Conservation (phyloP, 2,329 filamentous ascomycete species). For the Fusarium hostae region DNA sequence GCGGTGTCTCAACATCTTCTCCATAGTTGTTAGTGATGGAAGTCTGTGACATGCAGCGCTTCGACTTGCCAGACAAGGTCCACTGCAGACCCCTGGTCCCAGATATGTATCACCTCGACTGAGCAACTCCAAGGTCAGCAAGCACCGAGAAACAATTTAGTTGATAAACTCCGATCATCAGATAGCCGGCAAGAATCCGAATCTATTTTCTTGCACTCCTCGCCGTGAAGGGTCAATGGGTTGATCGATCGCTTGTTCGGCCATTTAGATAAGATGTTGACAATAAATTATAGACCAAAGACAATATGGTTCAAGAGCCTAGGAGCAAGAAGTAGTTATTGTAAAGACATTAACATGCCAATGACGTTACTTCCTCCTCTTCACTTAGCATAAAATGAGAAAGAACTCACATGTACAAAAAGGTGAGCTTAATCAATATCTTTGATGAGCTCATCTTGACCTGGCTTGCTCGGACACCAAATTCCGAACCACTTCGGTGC, state of each 20-base stretch:
- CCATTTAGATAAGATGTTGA: neutral
- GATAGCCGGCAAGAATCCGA: neutral
- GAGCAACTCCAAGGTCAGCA: conserved; percentile 29
- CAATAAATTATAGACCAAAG: neutral
- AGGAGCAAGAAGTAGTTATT: neutral
- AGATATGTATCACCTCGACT: conserved; percentile 21
- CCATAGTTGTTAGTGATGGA: conserved; percentile 27
- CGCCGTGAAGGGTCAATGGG: conserved; percentile 3
- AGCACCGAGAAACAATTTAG: conserved; percentile 6
- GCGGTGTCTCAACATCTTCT: conserved; percentile 33
- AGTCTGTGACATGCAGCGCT: conserved; percentile 29
- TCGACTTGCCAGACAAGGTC: conserved; percentile 31
- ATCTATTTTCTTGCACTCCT: neutral
- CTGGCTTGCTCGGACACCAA: conserved; percentile 35
- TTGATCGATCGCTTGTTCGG: conserved; percentile 4
- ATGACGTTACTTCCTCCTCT: neutral
- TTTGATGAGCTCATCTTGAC: neutral
- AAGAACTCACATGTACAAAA: neutral
- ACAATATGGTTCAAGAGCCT: neutral
- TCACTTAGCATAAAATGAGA: neutral
- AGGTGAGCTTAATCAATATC: neutral
- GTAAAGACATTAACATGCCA: neutral
- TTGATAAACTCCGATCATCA: conserved; percentile 20
- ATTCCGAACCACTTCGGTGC: conserved; percentile 31
- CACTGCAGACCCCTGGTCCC: conserved; percentile 19